A percentile compares a stretch with the other conserved stretches of the same genome.
These are phyloP conservation scores for Tulasnella sp. DNA, from an alignment of 768 basidiomycete species.

Conservation along the genomic window DNA sequence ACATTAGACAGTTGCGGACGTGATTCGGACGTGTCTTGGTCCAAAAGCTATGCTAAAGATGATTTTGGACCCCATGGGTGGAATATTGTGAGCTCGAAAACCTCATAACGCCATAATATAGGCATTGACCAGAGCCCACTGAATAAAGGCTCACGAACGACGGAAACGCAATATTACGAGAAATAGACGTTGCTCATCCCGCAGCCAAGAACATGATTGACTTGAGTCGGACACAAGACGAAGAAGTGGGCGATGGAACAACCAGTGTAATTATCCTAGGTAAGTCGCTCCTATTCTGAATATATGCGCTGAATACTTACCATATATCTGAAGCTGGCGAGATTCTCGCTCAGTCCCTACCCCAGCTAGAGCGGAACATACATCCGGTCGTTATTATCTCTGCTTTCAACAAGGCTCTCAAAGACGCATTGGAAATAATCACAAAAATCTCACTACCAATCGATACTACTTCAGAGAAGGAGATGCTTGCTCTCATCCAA, in stretches of 20 bases:
- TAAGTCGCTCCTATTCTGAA: constrained; percentile 26
- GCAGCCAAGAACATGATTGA: constrained; percentile 99
- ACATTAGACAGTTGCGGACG: constrained; percentile 84
- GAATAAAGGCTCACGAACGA: constrained; percentile 77
- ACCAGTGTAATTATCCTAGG: constrained; percentile 97
- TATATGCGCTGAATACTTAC: background rate
- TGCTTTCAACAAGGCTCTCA: constrained; percentile 92
- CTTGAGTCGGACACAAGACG: constrained; percentile 92
- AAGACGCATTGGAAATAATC: constrained; percentile 81
- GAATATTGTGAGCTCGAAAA: constrained; percentile 56
- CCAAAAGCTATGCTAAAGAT: constrained; percentile 99
- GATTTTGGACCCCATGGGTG: constrained; percentile 99
- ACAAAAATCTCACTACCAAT: constrained; percentile 81
- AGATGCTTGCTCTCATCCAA: constrained; percentile 96
- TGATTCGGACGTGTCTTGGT: constrained; percentile 92
- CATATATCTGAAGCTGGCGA: constrained; percentile 58
- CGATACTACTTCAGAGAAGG: constrained; percentile 65
- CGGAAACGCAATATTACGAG: constrained; percentile 95
- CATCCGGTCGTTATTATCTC: constrained; percentile 99
- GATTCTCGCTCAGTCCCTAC: constrained; percentile 87
- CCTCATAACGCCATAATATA: no score
- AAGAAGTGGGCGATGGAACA: constrained; percentile 97
- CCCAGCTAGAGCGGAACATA: constrained; percentile 90
- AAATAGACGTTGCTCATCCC: constrained; percentile 97
- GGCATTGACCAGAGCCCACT: background rate